These are phyloP conservation scores for Taphrina deformans DNA, from an alignment of 1,139 yeast species.

Conservation along the genomic window DNA sequence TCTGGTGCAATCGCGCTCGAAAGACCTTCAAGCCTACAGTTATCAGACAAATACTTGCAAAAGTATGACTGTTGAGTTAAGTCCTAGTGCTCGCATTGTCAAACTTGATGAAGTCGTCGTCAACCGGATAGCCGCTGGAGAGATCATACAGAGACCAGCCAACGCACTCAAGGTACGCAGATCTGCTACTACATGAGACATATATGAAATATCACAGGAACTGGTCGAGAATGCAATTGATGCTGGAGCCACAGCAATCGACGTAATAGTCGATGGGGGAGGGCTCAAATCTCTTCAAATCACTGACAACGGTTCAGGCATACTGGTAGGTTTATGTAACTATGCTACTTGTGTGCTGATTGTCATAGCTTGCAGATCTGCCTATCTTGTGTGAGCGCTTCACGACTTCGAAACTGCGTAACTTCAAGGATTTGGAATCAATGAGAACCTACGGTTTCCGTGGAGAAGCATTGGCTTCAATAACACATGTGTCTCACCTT, in stretches of 20 bases:
- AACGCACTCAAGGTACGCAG: constrained; percentile 59
- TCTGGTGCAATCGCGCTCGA: too few relatives aligned
- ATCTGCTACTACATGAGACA: background rate
- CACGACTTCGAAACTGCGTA: constrained; percentile 67
- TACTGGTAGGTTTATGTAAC: constrained; percentile 44
- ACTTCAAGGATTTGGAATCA: constrained; percentile 54
- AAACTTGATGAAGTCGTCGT: constrained; percentile 68
- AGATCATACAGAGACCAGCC: constrained; percentile 88
- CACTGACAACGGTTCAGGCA: constrained; percentile 77
- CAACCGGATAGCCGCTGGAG: constrained; percentile 95
- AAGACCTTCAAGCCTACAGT: too few relatives aligned
- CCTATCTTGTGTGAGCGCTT: constrained; percentile 62
- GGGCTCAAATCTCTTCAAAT: constrained; percentile 64
- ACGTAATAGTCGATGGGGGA: constrained; percentile 62
- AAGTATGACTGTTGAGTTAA: background rate
- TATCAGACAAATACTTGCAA: too few relatives aligned
- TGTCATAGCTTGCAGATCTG: constrained; percentile 54
- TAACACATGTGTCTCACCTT: constrained; percentile 63
- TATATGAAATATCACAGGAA: constrained; percentile 47
- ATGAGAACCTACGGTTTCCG: constrained; percentile 70
- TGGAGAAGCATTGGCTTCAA: constrained; percentile 77
- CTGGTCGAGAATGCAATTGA: constrained; percentile 78
- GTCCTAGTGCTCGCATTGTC: constrained; percentile 39
- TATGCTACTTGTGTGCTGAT: constrained; percentile 40
- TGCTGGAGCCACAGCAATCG: constrained; percentile 66